Percentiles rank a stretch among this genome's conserved stretches.
phyloP scores from a whole-genome alignment of 805 yeast species.

The Candida incommunis region DNA sequence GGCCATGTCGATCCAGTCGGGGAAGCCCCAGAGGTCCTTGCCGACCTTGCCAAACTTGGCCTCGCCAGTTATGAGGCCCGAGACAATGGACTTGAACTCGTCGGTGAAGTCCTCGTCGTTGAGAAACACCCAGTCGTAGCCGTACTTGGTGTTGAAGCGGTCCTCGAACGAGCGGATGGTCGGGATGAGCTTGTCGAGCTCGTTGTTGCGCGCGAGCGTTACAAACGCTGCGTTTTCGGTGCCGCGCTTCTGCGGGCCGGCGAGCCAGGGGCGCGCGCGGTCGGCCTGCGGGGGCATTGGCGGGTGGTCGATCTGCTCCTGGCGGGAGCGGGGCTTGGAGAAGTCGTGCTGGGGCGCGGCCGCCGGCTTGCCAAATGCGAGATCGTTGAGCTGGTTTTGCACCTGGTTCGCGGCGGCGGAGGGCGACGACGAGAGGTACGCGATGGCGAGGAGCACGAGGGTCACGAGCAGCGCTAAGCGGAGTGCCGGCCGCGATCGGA shows the following conservation, averaged over 20 bases:
- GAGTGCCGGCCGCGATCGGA: too few species aligned
- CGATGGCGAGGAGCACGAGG: too few species aligned
- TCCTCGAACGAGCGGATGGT: slow-evolving; percentile 65
- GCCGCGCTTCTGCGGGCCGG: background rate
- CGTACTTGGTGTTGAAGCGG: slow-evolving; percentile 58
- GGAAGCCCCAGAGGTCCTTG: slow-evolving; percentile 74
- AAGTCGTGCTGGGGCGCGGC: too few species aligned
- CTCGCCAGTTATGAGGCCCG: slow-evolving; percentile 45
- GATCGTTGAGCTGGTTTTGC: too few species aligned
- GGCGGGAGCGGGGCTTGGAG: background rate
- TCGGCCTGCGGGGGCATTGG: slow-evolving; percentile 1
- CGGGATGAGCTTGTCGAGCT: slow-evolving; percentile 38
- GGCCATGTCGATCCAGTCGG: slow-evolving; percentile 61
- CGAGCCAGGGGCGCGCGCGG: background rate
- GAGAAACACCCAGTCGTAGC: slow-evolving; percentile 87
- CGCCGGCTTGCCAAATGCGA: too few species aligned
- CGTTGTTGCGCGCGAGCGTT: slow-evolving; percentile 56
- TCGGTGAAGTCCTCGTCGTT: slow-evolving; percentile 67
- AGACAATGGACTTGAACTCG: slow-evolving; percentile 46
- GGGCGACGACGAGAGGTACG: too few species aligned
- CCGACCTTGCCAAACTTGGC: slow-evolving; percentile 64
- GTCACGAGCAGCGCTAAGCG: too few species aligned
- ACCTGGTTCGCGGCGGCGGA: too few species aligned
- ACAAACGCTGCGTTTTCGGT: slow-evolving; percentile 31
- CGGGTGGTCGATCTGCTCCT: background rate